Evolutionary conservation across 31 red algal genomes (phyloP), one percentile per base, ranked within the genome.

Genomic region (Bonnemaisonia californica): DNA sequence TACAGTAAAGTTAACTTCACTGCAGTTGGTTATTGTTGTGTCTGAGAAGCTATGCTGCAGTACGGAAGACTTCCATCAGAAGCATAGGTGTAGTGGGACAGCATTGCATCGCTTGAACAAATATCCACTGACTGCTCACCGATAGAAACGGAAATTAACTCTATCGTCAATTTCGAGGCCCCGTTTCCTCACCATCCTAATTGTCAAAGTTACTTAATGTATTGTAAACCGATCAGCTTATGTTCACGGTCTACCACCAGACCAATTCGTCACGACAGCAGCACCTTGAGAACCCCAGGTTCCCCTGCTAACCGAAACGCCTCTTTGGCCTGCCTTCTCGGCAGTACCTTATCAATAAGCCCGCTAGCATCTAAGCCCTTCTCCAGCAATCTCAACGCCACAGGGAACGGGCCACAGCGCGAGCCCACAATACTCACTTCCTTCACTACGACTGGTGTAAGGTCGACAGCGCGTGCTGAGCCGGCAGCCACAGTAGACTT

Each of bases 391-490:
- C 73, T 60, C 21, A 90, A 22, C 22, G 86, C 86, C 4, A 67
- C 77, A 0, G 33, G 22, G 41, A 90, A 90, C 40, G 72, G 62
- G 30, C 86, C 86, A 41, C 86, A 90, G 2, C 86, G 30, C 8
- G 41, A 59, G 3, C 86, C 86, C 16, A 81, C 42, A n/a, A 90
- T 39, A 31, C 37, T 34, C 12, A 90, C 69, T 57, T 90, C 86
- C 37, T 79, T 77, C 22, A 90, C 86, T 16, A 90, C 86, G 28
- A 90, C 51, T 28, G 72, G 77, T 22, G 75, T 70, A 33, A 87
- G 74, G 79, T 87, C 76, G 18, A 83, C 33, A 3, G 34, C 23
- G 3, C 41, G 3, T 31, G 30, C 11, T 9, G n/a, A 22, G 21
- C 40, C 45, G 13, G n/a, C 16, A 41, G 59, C 86, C 9, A 21